A percentile compares a stretch with the other conserved stretches of the same genome.
These are phyloP conservation scores for Cyberlindnera maclurae DNA, from an alignment of 805 yeast genomes.

Conservation along the genomic window DNA sequence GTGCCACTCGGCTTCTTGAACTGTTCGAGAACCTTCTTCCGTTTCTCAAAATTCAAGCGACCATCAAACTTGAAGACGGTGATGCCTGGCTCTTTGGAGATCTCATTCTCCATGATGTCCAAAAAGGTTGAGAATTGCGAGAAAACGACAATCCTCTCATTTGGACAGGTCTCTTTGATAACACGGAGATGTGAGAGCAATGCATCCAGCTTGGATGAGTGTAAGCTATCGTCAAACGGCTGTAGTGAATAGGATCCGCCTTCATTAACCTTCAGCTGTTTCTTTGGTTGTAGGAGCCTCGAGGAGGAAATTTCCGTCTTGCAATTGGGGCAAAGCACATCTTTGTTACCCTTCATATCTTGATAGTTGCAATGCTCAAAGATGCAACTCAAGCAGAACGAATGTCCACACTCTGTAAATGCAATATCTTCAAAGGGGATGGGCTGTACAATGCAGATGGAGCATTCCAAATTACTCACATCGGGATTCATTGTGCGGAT, in stretches of 20 bases:
- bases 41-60: constrained; percentile 54
- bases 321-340: constrained; percentile 71
- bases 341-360: constrained; percentile 31
- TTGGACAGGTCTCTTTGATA: constrained; percentile 47
- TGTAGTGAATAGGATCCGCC: constrained; percentile 12
- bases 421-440: constrained; percentile 46
- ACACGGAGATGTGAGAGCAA: constrained; percentile 50
- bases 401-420: constrained; percentile 75
- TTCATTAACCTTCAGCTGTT: constrained; percentile 19
- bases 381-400: constrained; percentile 68
- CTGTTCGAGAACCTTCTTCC: constrained; percentile 51
- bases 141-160: constrained; percentile 77
- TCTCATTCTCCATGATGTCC: constrained; percentile 63
- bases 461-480: constrained; percentile 58
- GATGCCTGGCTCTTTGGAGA: constrained; percentile 42
- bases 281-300: constrained; percentile 30
- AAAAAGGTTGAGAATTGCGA: constrained; percentile 84
- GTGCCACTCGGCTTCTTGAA: constrained; percentile 36
- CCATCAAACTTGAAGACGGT: constrained; percentile 76
- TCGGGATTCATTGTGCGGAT: constrained; percentile 27
- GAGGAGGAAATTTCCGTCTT: constrained; percentile 46
- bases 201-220: constrained; percentile 71
- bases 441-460: constrained; percentile 73
- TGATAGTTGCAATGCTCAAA: constrained; percentile 71
- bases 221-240: constrained; percentile 25